A percentile compares a stretch with the other conserved stretches of the same genome.
Conservation (phyloP, 2,329 filamentous ascomycete genomes). For the Colletotrichum higginsianum region DNA sequence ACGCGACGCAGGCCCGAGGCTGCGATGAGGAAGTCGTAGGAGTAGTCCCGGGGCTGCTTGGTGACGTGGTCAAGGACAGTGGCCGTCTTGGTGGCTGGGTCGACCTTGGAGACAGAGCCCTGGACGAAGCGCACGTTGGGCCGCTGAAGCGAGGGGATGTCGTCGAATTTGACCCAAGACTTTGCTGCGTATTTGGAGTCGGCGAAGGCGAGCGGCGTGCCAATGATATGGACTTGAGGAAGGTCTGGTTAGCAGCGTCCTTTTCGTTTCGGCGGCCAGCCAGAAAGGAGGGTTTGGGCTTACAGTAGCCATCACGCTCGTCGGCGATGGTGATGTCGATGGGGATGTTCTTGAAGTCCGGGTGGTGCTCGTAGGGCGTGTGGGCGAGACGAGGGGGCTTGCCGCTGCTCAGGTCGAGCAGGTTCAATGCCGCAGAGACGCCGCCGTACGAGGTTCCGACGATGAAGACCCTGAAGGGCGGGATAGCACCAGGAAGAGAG, state of each 20-base stretch:
- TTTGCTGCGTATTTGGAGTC: constrained; percentile 74
- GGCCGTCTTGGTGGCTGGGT: constrained; percentile 72
- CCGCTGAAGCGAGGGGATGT: constrained; percentile 76
- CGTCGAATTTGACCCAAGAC: constrained; percentile 78
- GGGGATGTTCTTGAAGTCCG: constrained; percentile 63
- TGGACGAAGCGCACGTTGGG: constrained; percentile 76
- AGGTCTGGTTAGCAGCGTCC: constrained; percentile 14
- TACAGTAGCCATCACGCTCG: constrained; percentile 88
- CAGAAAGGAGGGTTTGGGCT: constrained; percentile 48
- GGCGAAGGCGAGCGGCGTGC: constrained; percentile 80
- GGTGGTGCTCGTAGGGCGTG: constrained; percentile 56
- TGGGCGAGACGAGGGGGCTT: constrained; percentile 62
- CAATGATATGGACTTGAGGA: constrained; percentile 78
- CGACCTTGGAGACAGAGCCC: constrained; percentile 73
- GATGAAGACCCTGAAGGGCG: constrained; percentile 73
- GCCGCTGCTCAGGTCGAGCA: constrained; percentile 76
- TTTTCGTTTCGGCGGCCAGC: constrained; percentile 8
- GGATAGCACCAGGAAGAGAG: constrained; percentile 40
- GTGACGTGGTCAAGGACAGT: constrained; percentile 66
- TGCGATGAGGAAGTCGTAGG: constrained; percentile 83
- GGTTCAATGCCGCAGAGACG: constrained; percentile 75
- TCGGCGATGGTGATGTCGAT: constrained; percentile 82
- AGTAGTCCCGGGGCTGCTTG: constrained; percentile 57
- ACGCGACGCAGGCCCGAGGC: constrained; percentile 78
- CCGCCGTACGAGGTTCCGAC: constrained; percentile 83